Evolutionary conservation across 768 basidiomycete species (phyloP).

Genomic region (Roridomyces roridus): DNA sequence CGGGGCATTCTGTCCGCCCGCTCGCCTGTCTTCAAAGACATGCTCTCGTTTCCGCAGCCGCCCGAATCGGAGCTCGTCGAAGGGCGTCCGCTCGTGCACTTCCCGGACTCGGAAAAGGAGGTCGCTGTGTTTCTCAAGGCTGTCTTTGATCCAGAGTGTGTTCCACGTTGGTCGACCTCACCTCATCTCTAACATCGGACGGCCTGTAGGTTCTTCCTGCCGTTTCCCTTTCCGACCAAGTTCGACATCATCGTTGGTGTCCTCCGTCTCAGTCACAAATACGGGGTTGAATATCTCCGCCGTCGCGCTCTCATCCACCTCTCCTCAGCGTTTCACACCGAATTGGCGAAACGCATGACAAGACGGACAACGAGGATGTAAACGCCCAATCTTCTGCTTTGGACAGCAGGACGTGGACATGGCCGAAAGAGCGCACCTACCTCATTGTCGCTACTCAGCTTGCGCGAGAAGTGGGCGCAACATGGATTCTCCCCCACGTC

Average conservation of each 20-base stretch:
- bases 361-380: too few species aligned
- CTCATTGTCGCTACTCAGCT: neutral
- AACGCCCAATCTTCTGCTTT: too few species aligned
- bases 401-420: too few species aligned
- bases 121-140: constrained; percentile 9
- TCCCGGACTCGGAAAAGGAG: constrained; percentile 15
- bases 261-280: constrained; percentile 9
- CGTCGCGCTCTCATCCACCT: neutral
- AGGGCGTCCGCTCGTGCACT: constrained; percentile 20
- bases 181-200: too few species aligned
- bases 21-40: constrained; percentile 12
- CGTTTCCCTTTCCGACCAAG: neutral
- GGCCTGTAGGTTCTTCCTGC: constrained; percentile 6
- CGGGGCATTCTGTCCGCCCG: constrained; percentile 2
- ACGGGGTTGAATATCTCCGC: neutral
- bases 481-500: constrained; percentile 8
- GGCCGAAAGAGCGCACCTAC: too few species aligned
- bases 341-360: neutral
- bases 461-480: constrained; percentile 8
- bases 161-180: neutral
- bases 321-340: neutral
- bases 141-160: constrained; percentile 10
- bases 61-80: constrained; percentile 14
- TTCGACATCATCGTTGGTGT: neutral
- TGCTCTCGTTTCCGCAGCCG: constrained; percentile 12